Conservation (phyloP, 495 filamentous ascomycete genomes). For the Penicillium salamii region DNA sequence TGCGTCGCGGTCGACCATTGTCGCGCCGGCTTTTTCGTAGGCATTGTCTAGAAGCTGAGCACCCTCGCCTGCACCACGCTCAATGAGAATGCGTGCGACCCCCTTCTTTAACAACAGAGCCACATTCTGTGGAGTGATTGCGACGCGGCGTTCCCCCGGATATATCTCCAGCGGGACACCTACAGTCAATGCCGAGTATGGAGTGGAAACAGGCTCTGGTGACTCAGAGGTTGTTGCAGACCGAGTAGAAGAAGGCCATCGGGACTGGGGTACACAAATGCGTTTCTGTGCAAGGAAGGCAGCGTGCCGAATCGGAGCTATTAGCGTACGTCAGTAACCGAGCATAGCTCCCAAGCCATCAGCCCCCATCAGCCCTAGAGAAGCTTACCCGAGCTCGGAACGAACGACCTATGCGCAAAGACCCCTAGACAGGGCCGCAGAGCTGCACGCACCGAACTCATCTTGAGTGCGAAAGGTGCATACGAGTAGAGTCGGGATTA, state of each 20-base stretch:
- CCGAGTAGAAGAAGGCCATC: conserved; percentile 21
- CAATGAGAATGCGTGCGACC: conserved; percentile 67
- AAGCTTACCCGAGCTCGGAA: conserved; percentile 24
- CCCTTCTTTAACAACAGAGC: conserved; percentile 75
- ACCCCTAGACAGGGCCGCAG: conserved; percentile 32
- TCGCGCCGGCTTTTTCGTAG: conserved; percentile 70
- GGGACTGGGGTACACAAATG: conserved; percentile 3
- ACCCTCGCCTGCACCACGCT: conserved; percentile 69
- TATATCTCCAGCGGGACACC: conserved; percentile 70
- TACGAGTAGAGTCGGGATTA: too few species aligned
- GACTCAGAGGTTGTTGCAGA: conserved; percentile 18
- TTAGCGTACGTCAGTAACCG: conserved; percentile 7
- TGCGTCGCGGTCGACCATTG: conserved; percentile 56
- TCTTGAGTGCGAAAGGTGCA: conserved; percentile 13
- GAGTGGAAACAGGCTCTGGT: conserved; percentile 48
- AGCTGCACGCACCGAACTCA: conserved; percentile 35
- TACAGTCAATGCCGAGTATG: conserved; percentile 65
- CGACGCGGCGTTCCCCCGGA: conserved; percentile 71
- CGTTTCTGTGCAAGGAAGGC: conserved; percentile 7
- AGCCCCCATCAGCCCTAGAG: too few species aligned
- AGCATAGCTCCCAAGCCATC: background rate
- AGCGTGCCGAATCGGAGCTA: conserved; percentile 15
- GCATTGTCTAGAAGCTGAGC: conserved; percentile 70
- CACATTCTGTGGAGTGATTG: conserved; percentile 77
- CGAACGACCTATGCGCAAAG: conserved; percentile 24